Conservation (phyloP, 2,329 filamentous ascomycete species). For the Metarhizium humberi region DNA sequence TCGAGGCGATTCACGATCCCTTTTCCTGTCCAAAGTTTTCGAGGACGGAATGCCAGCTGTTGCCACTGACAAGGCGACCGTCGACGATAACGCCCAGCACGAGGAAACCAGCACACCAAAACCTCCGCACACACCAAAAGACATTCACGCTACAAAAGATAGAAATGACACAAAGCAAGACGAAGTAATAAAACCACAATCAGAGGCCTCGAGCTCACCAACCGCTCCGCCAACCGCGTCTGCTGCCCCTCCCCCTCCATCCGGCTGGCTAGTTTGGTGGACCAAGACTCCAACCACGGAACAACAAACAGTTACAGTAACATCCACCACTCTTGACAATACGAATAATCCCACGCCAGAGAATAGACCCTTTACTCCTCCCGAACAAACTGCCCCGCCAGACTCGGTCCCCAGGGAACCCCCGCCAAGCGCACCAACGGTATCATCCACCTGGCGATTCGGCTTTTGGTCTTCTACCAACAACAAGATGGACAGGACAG, state of each 20-base stretch:
- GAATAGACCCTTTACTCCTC: conserved; percentile 14
- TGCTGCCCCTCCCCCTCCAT: conserved; percentile 18
- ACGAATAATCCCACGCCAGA: conserved; percentile 9
- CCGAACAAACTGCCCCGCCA: conserved; percentile 10
- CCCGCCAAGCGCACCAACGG: conserved; percentile 9
- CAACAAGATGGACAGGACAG: conserved; percentile 2
- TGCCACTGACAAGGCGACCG: neutral
- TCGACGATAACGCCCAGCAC: neutral
- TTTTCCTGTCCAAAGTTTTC: conserved; percentile 16
- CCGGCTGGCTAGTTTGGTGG: conserved; percentile 50
- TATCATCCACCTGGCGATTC: conserved; percentile 27
- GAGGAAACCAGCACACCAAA: conserved; percentile 2
- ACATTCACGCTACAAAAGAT: neutral
- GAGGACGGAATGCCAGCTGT: conserved; percentile 11
- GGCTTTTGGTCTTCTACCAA: conserved; percentile 26
- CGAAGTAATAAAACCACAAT: neutral
- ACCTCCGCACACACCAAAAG: neutral
- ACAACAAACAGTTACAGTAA: conserved; percentile 10
- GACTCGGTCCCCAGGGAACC: conserved; percentile 10
- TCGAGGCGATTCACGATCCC: conserved; percentile 14
- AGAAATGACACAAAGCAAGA: neutral
- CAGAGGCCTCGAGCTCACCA: neutral
- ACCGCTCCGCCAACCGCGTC: conserved; percentile 7
- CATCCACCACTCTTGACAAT: neutral
- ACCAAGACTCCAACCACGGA: conserved; percentile 14